Percentiles rank a stretch among this genome's conserved stretches.
phyloP scores from a whole-genome alignment of 106 monocot genomes.

The Dendrobium huoshanense region DNA sequence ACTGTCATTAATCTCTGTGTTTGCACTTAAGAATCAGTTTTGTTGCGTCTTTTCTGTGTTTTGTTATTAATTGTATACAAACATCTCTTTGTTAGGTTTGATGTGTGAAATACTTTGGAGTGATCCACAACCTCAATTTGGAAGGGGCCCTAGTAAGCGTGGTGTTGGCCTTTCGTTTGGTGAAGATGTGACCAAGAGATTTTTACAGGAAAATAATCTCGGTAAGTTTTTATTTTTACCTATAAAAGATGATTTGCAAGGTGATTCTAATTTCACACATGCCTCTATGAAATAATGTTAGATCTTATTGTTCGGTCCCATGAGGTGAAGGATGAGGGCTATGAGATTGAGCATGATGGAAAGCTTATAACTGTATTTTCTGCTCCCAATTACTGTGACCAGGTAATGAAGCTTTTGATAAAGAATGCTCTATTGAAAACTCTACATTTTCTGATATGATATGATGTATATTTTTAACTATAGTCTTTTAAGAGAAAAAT shows the following conservation, averaged over 20 bases:
- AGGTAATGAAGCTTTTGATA: constrained; percentile 36
- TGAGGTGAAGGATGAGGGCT: constrained; percentile 98
- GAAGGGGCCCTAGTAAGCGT: constrained; percentile 95
- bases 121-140: constrained; percentile 93
- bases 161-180: constrained; percentile 98
- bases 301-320: constrained; percentile 94
- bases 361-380: constrained; percentile 98
- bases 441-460: neutral
- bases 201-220: constrained; percentile 85
- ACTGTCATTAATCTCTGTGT: neutral
- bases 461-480: neutral
- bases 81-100: constrained; percentile 36
- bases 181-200: constrained; percentile 87
- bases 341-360: constrained; percentile 94
- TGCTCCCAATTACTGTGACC: constrained; percentile 95
- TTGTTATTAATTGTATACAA: neutral
- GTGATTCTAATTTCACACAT: neutral
- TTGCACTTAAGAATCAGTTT: neutral
- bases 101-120: constrained; percentile 99
- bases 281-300: constrained; percentile 17
- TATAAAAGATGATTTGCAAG: neutral
- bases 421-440: neutral
- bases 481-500: neutral
- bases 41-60: neutral
- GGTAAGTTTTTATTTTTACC: constrained; percentile 28